These are phyloP conservation scores for Apiotrichum akiyoshidainum DNA, from an alignment of 1,284 basidiomycete species.

Conservation along the genomic window DNA sequence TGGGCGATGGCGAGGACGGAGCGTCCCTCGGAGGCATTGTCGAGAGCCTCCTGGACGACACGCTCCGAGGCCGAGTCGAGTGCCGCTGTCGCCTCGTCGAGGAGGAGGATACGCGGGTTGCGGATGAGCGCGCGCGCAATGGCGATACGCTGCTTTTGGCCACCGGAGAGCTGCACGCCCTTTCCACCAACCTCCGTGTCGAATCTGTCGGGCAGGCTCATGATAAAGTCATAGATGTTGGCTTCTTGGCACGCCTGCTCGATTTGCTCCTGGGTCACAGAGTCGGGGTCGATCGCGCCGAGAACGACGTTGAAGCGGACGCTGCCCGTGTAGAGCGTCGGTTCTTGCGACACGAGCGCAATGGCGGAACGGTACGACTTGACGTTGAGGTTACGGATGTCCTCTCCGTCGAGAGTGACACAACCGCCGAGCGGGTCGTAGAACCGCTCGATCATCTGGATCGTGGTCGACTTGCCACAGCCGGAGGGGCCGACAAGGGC, in stretches of 20 bases:
- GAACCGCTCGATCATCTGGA: conserved; percentile 57
- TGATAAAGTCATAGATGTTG: conserved; percentile 85
- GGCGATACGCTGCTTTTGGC: conserved; percentile 75
- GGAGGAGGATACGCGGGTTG: conserved; percentile 84
- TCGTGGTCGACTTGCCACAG: conserved; percentile 57
- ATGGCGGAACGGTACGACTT: conserved; percentile 78
- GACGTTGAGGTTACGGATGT: conserved; percentile 76
- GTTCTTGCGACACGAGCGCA: conserved; percentile 89
- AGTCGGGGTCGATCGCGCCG: conserved; percentile 76
- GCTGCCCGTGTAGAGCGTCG: conserved; percentile 82
- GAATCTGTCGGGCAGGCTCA: conserved; percentile 80
- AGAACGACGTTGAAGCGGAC: conserved; percentile 84
- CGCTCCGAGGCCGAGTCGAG: conserved; percentile 91
- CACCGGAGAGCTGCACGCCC: conserved; percentile 83
- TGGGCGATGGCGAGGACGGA: conserved; percentile 92
- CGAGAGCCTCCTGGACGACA: conserved; percentile 89
- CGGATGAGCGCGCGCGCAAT: conserved; percentile 91
- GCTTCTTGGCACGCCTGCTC: conserved; percentile 77
- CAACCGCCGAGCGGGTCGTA: conserved; percentile 53
- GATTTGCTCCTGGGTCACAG: conserved; percentile 85
- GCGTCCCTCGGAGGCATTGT: conserved; percentile 81
- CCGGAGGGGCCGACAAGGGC: conserved; percentile 88
- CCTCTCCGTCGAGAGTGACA: conserved; percentile 67
- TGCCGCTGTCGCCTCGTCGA: conserved; percentile 91
- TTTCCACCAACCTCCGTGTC: conserved; percentile 92